Percentiles rank a stretch among this genome's conserved stretches.
Evolutionary conservation across 768 basidiomycete genomes (phyloP).

Genomic region (Hydnomerulius pinastri): DNA sequence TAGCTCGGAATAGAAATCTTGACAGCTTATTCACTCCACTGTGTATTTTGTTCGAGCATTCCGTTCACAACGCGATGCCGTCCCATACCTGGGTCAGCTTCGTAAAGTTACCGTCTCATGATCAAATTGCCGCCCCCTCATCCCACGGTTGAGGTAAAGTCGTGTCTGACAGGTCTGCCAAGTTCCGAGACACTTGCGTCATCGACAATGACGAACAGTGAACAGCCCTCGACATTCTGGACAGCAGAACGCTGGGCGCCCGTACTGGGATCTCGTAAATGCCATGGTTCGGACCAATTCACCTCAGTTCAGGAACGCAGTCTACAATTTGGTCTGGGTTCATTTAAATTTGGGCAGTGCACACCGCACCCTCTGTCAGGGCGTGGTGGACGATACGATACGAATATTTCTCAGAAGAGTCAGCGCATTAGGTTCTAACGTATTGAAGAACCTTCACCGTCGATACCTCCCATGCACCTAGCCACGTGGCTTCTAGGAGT

Average conservation of each 20-base stretch:
- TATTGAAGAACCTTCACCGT: no score
- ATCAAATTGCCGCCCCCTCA: neutral
- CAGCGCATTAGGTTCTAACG: no score
- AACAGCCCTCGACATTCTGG: no score
- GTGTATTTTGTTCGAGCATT: neutral
- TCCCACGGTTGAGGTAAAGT: neutral
- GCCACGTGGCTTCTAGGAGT: neutral
- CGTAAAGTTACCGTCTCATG: neutral
- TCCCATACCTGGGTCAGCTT: neutral
- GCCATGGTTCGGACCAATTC: neutral
- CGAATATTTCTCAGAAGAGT: no score
- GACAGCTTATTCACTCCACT: constrained; percentile 5
- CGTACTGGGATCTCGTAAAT: neutral
- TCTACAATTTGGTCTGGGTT: no score
- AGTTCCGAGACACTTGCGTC: neutral
- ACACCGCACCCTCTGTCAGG: no score
- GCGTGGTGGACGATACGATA: no score
- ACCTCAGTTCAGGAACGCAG: no score
- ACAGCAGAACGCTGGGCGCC: no score
- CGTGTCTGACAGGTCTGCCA: neutral
- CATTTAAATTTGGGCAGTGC: no score
- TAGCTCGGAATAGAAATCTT: neutral
- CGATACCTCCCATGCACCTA: no score
- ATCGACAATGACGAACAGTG: neutral
- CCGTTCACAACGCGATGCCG: neutral